phyloP scores from a whole-genome alignment of 805 yeast species.

The Cyberlindnera mycetangii region DNA sequence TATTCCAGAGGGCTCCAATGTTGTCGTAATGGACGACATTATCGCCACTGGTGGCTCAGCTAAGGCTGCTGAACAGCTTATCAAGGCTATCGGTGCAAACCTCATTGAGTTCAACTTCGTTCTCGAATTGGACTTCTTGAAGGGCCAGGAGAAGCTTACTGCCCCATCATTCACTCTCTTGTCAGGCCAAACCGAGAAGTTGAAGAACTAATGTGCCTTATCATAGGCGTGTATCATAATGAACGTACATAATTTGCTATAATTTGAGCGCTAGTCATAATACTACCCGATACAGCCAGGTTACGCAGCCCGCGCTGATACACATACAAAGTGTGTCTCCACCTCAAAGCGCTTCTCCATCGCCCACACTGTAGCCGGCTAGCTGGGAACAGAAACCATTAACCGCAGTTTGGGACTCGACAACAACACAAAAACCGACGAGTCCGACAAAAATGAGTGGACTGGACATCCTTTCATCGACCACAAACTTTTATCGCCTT shows the following conservation, averaged over 20 bases:
- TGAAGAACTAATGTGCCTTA: conserved; percentile 18
- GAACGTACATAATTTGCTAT: background rate
- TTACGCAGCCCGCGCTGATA: background rate
- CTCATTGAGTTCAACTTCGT: conserved; percentile 82
- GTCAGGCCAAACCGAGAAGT: conserved; percentile 69
- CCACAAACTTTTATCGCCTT: conserved; percentile 24
- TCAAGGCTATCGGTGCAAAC: conserved; percentile 61
- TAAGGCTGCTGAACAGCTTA: conserved; percentile 85
- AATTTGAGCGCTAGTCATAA: background rate
- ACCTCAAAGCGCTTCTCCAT: background rate
- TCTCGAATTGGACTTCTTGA: conserved; percentile 91
- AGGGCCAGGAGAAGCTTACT: conserved; percentile 83
- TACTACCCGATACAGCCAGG: background rate
- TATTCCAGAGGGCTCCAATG: conserved; percentile 75
- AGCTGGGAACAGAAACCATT: no score
- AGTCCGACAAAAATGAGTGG: no score
- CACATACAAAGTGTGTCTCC: background rate
- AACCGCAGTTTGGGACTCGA: no score
- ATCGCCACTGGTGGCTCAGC: conserved; percentile 99
- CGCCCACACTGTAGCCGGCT: background rate
- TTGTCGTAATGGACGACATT: conserved; percentile 90
- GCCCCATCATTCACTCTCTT: conserved; percentile 90
- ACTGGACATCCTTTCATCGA: conserved; percentile 17
- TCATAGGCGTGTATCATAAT: background rate
- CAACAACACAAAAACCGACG: background rate